Evolutionary conservation across 2,329 filamentous ascomycete species (phyloP).

Genomic region (Calonectria multiphialidica): DNA sequence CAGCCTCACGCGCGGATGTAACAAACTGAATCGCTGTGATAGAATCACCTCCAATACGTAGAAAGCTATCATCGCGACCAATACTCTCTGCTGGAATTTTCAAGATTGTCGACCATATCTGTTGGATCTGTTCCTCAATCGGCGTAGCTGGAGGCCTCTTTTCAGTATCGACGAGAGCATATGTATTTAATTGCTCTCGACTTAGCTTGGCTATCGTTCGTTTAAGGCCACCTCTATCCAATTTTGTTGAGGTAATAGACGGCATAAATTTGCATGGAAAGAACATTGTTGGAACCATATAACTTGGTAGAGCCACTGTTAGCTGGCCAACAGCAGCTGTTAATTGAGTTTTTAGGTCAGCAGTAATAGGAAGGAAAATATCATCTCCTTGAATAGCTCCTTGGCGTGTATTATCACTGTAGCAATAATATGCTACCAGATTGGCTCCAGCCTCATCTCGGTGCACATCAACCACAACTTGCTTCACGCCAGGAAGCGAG

Average conservation of each 20-base stretch:
- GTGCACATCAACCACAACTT: slow-evolving; percentile 16
- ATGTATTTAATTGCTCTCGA: slow-evolving; percentile 19
- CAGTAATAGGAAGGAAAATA: background rate
- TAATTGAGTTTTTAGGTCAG: background rate
- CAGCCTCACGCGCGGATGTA: slow-evolving; percentile 5
- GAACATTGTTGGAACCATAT: slow-evolving; percentile 31
- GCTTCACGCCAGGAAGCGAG: background rate
- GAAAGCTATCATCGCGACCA: slow-evolving; percentile 2
- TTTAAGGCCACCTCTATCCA: slow-evolving; percentile 17
- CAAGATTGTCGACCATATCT: slow-evolving; percentile 47
- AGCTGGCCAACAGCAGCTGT: background rate
- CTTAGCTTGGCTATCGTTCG: slow-evolving; percentile 1
- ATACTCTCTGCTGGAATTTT: slow-evolving; percentile 45
- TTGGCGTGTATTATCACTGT: background rate
- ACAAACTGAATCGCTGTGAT: slow-evolving; percentile 46
- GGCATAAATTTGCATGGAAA: slow-evolving; percentile 20
- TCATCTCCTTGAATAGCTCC: background rate
- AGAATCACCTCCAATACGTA: slow-evolving; percentile 11
- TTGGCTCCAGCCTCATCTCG: background rate
- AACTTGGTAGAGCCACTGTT: slow-evolving; percentile 17
- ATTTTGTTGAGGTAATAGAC: slow-evolving; percentile 25
- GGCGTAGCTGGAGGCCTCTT: slow-evolving; percentile 9
- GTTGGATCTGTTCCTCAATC: slow-evolving; percentile 32
- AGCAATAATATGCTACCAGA: slow-evolving; percentile 14
- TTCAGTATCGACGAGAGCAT: background rate